Base-by-base conservation (phyloP, 148 eudicot genomes). In the Nepenthes gracilis region DNA sequence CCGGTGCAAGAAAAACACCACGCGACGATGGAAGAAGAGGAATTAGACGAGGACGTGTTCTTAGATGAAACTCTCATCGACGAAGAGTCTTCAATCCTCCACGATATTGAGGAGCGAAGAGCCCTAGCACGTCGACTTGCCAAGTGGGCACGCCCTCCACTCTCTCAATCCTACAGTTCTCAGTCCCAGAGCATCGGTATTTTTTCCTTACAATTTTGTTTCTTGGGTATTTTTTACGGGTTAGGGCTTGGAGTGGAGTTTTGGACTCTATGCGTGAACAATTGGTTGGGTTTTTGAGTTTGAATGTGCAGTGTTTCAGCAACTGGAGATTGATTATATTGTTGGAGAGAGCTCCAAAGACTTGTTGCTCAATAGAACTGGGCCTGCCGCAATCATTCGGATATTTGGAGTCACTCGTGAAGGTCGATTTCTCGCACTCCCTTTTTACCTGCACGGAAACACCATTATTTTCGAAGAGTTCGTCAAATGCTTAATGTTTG, bases 291-390 rank as follows among this genome's bases (percentile, higher is more conserved):
- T 14, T 36, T 52, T 52, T 8, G 57, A 43, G 15, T 50, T 51
- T 58, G 15, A 4, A 43, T 62, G 54, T 59, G 50, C 68, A 92
- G 98, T 82, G 23, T 92, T 88, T 73, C 98, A 92, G 72, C 96
- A 92, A 72, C 63, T 93, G 82, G 98, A 93, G 72, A 93, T 93
- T 68, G 98, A 93, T 78, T 93, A 83, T 45, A 78, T 88, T 55
- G 84, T 88, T 70, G 91, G 84, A 43, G 98, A 84, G 23, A 69
- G 75, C 66, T 82, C 86, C 47, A 88, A 76, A 60, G 88, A 79
- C 50, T 72, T 92, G 69, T 40, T 88, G 78, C 80, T 82, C 43
- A 79, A 75, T 65, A 71, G 80, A 67, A 76, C 85, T 57, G 95
- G 96, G 36, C 88, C 74, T n/a, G 87, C 95, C 60, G 96, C 96